Percentiles rank a stretch among this genome's conserved stretches.
Evolutionary conservation across 805 yeast species (phyloP).

Genomic region (Deakozyma indianensis): DNA sequence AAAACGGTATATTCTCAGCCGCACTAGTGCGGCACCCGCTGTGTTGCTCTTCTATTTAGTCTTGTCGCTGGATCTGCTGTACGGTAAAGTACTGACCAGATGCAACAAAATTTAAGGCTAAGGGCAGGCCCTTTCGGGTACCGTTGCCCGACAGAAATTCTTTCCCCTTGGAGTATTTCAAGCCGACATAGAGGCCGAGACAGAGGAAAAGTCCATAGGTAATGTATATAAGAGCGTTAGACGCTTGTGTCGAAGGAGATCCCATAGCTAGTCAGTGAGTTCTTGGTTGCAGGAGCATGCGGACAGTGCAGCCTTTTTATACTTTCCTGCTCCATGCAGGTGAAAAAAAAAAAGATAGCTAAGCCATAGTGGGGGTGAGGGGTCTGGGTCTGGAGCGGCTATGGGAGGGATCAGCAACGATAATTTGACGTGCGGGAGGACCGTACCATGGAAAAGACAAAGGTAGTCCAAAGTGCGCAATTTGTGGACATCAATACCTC

Average conservation of each 20-base stretch:
- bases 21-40: conserved; percentile 7
- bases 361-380: too few species aligned
- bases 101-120: conserved; percentile 81
- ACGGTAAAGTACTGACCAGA: conserved; percentile 46
- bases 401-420: too few species aligned
- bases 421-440: too few species aligned
- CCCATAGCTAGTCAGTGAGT: too few species aligned
- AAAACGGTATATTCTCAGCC: conserved; percentile 63
- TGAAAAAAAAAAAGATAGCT: too few species aligned
- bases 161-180: conserved; percentile 33
- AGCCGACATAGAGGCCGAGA: conserved; percentile 48
- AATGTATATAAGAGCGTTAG: conserved; percentile 51
- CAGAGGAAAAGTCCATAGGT: conserved; percentile 42
- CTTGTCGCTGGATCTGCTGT: conserved; percentile 2
- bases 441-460: too few species aligned
- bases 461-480: too few species aligned
- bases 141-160: conserved; percentile 68
- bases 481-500: too few species aligned
- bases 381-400: too few species aligned
- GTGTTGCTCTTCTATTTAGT: conserved; percentile 8
- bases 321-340: too few species aligned
- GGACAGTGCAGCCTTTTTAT: too few species aligned
- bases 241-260: conserved; percentile 23
- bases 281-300: too few species aligned
- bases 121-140: conserved; percentile 63